These are phyloP conservation scores for Striga asiatica DNA, from an alignment of 257 asterid genomes.

Conservation along the genomic window DNA sequence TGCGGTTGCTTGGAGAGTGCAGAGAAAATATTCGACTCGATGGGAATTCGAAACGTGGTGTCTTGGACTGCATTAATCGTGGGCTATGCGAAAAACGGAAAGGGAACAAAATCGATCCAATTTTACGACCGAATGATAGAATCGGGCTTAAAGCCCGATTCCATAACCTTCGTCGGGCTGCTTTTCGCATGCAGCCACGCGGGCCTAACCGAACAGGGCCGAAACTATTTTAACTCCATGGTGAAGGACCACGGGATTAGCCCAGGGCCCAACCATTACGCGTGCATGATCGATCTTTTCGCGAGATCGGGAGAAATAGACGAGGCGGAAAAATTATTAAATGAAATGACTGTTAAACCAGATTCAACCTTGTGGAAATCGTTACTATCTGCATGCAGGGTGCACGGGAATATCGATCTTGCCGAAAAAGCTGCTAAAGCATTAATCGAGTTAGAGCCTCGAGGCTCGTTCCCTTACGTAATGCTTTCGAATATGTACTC, in stretches of 20 bases:
- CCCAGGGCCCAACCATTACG: conserved; percentile 65
- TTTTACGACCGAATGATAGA: conserved; percentile 53
- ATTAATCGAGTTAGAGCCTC: conserved; percentile 53
- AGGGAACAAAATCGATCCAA: conserved; percentile 39
- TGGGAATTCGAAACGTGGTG: conserved; percentile 48
- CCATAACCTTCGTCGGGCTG: conserved; percentile 64
- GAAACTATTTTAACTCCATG: conserved; percentile 48
- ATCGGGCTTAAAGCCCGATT: conserved; percentile 60
- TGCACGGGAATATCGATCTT: conserved; percentile 44
- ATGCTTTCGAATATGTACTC: conserved; percentile 67
- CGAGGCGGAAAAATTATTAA: conserved; percentile 51
- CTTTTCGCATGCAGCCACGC: conserved; percentile 88
- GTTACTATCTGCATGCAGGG: conserved; percentile 60
- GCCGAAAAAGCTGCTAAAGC: conserved; percentile 57
- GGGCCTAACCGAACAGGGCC: conserved; percentile 61
- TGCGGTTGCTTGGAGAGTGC: conserved; percentile 63
- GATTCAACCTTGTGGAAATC: conserved; percentile 77
- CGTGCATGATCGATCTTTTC: conserved; percentile 79
- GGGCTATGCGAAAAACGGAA: conserved; percentile 66
- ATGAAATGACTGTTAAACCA: conserved; percentile 39
- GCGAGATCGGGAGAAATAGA: conserved; percentile 63
- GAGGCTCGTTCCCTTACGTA: conserved; percentile 58
- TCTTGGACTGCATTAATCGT: conserved; percentile 80
- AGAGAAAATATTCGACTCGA: conserved; percentile 33
- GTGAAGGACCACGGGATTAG: conserved; percentile 38